Evolutionary conservation across 2,329 filamentous ascomycete species (phyloP), one percentile per base, ranked within the genome.

Genomic region (Bipolaris oryzae): DNA sequence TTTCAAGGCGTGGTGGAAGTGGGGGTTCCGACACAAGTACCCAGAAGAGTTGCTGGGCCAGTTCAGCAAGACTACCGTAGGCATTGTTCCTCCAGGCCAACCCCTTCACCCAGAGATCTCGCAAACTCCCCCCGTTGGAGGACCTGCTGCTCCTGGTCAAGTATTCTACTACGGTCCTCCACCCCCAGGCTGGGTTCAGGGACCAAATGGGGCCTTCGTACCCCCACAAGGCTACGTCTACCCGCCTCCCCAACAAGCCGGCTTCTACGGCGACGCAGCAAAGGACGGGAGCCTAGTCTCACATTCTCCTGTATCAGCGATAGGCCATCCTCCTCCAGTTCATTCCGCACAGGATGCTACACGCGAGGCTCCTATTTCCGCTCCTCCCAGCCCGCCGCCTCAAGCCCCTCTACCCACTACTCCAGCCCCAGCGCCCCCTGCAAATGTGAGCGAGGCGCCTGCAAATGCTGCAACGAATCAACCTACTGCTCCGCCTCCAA

Each of bases 1-100:
- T 0, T 69, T 75, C 56, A 74, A 69, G 59, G 65, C 72, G 3
- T 75, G 72, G 72, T 63, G 55, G 57, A 71, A 65, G 15, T 74
- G 67, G 68, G 71, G 71, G 3, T 73, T 75, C 60, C 60, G 64
- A 6, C 67, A 68, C 31, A 31, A 53, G 1, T 75, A 75, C 39
- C 72, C 72, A 0, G 66, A 69, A 1, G 62, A 67, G 25, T 57
- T 70, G 13, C 65, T 75, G 1, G 72, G 72, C 4, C 70, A 73
- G 48, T 73, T 60, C 55, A 70, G 70, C 4, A 58, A 53, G 28
- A 64, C 62, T 15, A 71, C 70, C 1, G 70, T 71, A 7, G 72
- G 72, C 5, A 66, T 73, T 6, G 67, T 71, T 1, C 68, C 66
- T 16, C 61, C 64, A 7, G 68, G 66, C 7, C 65, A 72, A 43